Evolutionary conservation across 208 protist species (phyloP).

Genomic region (Leishmania guyanensis): DNA sequence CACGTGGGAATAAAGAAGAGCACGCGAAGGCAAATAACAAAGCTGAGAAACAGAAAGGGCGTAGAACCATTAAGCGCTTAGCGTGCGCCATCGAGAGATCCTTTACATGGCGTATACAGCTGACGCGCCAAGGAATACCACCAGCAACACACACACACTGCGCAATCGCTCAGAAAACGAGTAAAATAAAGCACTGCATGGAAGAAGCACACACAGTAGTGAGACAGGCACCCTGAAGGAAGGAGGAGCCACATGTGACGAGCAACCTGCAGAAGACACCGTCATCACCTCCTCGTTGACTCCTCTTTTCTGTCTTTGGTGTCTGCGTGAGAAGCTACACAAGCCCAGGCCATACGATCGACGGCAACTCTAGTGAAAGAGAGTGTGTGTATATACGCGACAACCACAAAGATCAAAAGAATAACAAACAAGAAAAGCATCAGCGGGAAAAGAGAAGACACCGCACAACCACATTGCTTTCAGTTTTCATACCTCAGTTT

Average conservation of each 20-base stretch:
- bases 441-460: neutral
- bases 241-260: neutral
- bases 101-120: neutral
- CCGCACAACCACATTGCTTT: no score
- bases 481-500: no score
- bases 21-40: neutral
- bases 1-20: neutral
- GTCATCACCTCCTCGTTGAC: neutral
- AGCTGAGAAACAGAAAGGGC: neutral
- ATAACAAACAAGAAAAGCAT: neutral
- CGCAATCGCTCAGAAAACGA: neutral
- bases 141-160: neutral
- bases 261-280: neutral
- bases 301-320: neutral
- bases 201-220: neutral
- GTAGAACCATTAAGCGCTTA: neutral
- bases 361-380: neutral
- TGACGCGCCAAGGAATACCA: neutral
- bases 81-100: neutral
- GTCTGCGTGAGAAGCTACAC: neutral
- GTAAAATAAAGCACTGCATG: neutral
- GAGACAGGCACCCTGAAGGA: neutral
- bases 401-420: neutral
- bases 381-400: neutral
- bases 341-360: neutral